Conservation (phyloP, 2,329 filamentous ascomycete genomes). For the Microdochium trichocladiopsis region DNA sequence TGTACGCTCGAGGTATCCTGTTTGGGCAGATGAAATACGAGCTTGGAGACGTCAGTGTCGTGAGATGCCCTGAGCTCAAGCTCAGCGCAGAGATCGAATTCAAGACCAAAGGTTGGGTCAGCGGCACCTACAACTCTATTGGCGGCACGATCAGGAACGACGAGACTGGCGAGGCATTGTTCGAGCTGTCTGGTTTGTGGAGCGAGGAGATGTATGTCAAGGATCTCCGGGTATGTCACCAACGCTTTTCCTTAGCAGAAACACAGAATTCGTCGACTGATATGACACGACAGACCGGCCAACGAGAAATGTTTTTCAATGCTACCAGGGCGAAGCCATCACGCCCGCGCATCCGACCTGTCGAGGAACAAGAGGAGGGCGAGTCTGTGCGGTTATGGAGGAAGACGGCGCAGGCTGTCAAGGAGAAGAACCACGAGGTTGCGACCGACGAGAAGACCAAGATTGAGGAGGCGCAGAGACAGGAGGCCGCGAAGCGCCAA, state of each 20-base stretch:
- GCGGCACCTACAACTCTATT: conserved; percentile 93
- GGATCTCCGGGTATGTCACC: conserved; percentile 58
- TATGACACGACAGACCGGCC: conserved; percentile 58
- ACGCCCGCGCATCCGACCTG: conserved; percentile 63
- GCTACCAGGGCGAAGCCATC: conserved; percentile 72
- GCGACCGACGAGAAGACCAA: conserved; percentile 96
- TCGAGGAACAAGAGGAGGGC: conserved; percentile 80
- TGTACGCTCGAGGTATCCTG: conserved; percentile 94
- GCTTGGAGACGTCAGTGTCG: conserved; percentile 89
- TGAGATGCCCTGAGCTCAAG: conserved; percentile 82
- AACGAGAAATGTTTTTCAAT: conserved; percentile 86
- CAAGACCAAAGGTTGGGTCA: conserved; percentile 97
- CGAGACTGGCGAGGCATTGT: conserved; percentile 78
- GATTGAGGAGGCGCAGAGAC: conserved; percentile 86
- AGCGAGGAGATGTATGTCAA: conserved; percentile 93
- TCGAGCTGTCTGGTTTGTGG: conserved; percentile 88
- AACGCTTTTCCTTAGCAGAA: background rate
- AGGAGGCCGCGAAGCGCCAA: conserved; percentile 74
- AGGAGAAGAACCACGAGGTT: conserved; percentile 74
- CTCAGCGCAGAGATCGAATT: conserved; percentile 91
- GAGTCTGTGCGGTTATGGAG: conserved; percentile 89
- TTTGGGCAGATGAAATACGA: conserved; percentile 99
- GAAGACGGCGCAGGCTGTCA: conserved; percentile 74
- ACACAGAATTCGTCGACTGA: conserved; percentile 9
- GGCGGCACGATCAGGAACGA: conserved; percentile 86